phyloP scores from a whole-genome alignment of 441 rosid species.

The Adansonia grandidieri region DNA sequence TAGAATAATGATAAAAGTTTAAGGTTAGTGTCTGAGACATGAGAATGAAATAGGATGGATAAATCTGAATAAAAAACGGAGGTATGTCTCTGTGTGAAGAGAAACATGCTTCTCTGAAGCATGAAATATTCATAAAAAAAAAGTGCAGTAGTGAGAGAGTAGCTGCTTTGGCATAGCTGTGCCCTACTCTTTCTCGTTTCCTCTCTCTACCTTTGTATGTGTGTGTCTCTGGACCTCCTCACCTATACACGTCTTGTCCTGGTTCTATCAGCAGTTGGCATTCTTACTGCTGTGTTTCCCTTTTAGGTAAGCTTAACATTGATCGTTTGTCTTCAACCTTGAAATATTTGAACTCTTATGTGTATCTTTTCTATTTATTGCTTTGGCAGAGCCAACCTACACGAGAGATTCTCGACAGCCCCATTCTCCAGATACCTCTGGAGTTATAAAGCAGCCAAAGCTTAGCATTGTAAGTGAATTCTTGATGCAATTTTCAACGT shows the following conservation, averaged over 20 bases:
- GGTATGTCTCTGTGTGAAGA: not conserved
- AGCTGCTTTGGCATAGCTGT: not conserved
- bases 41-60: not conserved
- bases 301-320: conserved; percentile 6
- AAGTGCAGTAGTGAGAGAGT: not conserved
- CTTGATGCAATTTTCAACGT: conserved; percentile 25
- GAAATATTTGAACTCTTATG: conserved; percentile 2
- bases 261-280: not conserved
- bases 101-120: not conserved
- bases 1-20: not conserved
- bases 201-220: not conserved
- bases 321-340: not conserved
- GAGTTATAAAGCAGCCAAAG: conserved; percentile 43
- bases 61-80: not conserved
- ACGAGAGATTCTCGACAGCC: conserved; percentile 56
- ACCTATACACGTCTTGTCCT: not conserved
- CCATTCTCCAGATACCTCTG: conserved; percentile 51
- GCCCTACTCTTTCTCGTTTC: not conserved
- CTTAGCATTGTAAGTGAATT: conserved; percentile 62
- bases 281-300: conserved; percentile 6
- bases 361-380: conserved; percentile 24
- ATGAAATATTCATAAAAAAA: not conserved
- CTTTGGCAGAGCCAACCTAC: conserved; percentile 56
- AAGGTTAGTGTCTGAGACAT: not conserved
- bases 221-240: not conserved